A percentile compares a stretch with the other conserved stretches of the same genome.
These are phyloP conservation scores for Penicillium rolfsii DNA, from an alignment of 2,329 filamentous ascomycete species.

Conservation along the genomic window DNA sequence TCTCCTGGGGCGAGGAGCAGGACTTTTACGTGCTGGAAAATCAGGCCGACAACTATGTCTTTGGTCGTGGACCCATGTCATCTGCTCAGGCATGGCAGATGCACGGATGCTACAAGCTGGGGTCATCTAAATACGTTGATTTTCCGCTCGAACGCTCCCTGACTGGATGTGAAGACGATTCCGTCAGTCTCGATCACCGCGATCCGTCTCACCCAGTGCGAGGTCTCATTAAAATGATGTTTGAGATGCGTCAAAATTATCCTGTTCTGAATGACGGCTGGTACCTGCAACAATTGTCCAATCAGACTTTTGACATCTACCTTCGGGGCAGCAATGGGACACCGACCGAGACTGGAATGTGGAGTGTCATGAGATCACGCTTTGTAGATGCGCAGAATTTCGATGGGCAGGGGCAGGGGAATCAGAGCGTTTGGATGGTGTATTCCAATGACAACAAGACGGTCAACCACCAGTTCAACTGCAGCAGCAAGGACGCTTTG, in stretches of 20 bases:
- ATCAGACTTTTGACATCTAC: slow-evolving; percentile 54
- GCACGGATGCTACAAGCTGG: slow-evolving; percentile 64
- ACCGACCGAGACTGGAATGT: slow-evolving; percentile 61
- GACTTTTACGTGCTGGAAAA: slow-evolving; percentile 66
- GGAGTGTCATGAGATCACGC: slow-evolving; percentile 57
- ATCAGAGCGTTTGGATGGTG: slow-evolving; percentile 50
- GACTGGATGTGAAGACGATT: slow-evolving; percentile 59
- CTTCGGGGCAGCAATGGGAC: slow-evolving; percentile 58
- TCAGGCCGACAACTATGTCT: slow-evolving; percentile 67
- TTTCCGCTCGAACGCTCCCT: slow-evolving; percentile 59
- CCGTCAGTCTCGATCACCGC: slow-evolving; percentile 62
- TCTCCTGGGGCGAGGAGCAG: slow-evolving; percentile 68
- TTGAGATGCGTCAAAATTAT: slow-evolving; percentile 60
- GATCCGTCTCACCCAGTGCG: slow-evolving; percentile 64
- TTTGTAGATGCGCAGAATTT: slow-evolving; percentile 1
- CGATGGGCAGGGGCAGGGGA: slow-evolving; percentile 31
- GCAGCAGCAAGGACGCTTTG: slow-evolving; percentile 53
- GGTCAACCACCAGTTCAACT: slow-evolving; percentile 60
- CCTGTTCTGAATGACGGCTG: slow-evolving; percentile 64
- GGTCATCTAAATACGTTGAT: slow-evolving; percentile 59
- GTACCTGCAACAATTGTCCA: slow-evolving; percentile 59
- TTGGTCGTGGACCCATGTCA: slow-evolving; percentile 65
- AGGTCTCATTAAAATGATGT: slow-evolving; percentile 64
- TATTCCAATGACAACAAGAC: slow-evolving; percentile 53
- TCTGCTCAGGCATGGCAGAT: slow-evolving; percentile 64